A percentile compares a stretch with the other conserved stretches of the same genome.
Evolutionary conservation across 2,329 filamentous ascomycete species (phyloP).

Genomic region (Cladosporium sp.): DNA sequence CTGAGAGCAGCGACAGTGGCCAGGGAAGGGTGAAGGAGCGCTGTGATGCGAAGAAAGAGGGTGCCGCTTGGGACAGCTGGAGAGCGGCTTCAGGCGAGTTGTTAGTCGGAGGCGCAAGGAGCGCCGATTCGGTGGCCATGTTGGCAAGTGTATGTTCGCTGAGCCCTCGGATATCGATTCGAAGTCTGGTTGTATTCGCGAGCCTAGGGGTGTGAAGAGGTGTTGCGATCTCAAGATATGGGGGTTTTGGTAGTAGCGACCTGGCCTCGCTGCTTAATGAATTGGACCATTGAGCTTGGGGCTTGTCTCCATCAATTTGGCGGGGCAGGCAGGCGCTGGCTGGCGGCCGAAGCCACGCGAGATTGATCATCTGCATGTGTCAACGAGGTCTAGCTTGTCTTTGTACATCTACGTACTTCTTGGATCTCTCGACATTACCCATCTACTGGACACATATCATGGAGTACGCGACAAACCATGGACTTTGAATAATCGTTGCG

Average conservation of each 20-base stretch:
- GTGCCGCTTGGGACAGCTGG: slow-evolving; percentile 50
- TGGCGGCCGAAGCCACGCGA: slow-evolving; percentile 8
- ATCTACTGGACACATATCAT: not conserved
- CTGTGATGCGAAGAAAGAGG: slow-evolving; percentile 39
- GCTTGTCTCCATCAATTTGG: slow-evolving; percentile 15
- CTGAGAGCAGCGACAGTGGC: slow-evolving; percentile 53
- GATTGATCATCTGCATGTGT: slow-evolving; percentile 12
- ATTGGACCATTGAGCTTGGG: slow-evolving; percentile 11
- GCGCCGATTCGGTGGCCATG: slow-evolving; percentile 34
- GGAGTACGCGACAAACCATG: not conserved
- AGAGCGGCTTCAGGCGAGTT: slow-evolving; percentile 43
- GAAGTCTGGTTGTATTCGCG: not conserved
- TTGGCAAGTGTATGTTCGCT: not conserved
- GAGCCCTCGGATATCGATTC: not conserved
- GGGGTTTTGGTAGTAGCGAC: not conserved
- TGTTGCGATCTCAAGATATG: not conserved
- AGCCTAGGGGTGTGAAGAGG: not conserved
- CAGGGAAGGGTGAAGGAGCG: slow-evolving; percentile 43
- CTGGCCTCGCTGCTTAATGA: not conserved
- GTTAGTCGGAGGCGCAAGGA: slow-evolving; percentile 43
- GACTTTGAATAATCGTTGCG: not conserved
- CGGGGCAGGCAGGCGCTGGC: not conserved
- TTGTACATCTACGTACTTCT: not conserved
- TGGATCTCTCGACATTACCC: not conserved
- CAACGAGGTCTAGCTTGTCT: slow-evolving; percentile 6